phyloP scores from a whole-genome alignment of 139 green algal genomes.

The Picochlorum sp. region DNA sequence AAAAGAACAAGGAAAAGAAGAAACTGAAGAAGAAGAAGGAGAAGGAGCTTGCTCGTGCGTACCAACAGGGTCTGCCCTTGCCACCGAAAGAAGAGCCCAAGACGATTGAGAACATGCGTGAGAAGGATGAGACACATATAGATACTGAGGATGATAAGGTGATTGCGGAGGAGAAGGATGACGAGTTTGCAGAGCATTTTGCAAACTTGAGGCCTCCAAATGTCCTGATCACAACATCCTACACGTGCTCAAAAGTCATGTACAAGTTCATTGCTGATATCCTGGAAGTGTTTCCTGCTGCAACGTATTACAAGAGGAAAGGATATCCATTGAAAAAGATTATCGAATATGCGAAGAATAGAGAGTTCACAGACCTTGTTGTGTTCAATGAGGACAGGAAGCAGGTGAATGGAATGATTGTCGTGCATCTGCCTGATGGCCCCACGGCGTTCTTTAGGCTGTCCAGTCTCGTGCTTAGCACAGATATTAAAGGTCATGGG shows the following conservation, averaged over 20 bases:
- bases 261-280: conserved; percentile 79
- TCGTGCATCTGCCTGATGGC: conserved; percentile 83
- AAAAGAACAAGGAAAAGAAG: conserved; percentile 69
- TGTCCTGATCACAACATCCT: conserved; percentile 84
- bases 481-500: conserved; percentile 83
- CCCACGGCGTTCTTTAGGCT: conserved; percentile 80
- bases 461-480: conserved; percentile 62
- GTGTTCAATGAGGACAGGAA: conserved; percentile 92
- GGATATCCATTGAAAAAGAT: conserved; percentile 87
- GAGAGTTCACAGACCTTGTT: conserved; percentile 73
- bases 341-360: conserved; percentile 64
- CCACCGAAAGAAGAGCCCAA: conserved; percentile 61
- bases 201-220: conserved; percentile 54
- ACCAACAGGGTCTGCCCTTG: conserved; percentile 56
- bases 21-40: conserved; percentile 49
- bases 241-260: conserved; percentile 71
- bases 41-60: conserved; percentile 47
- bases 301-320: conserved; percentile 79
- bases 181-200: conserved; percentile 80
- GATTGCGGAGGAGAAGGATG: conserved; percentile 62
- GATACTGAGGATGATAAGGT: conserved; percentile 70
- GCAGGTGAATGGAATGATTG: conserved; percentile 72
- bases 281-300: conserved; percentile 68
- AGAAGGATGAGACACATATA: conserved; percentile 75
- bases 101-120: conserved; percentile 85